A percentile compares a stretch with the other conserved stretches of the same genome.
These are phyloP conservation scores for Aspergillus incahuasiensis DNA, from an alignment of 495 filamentous ascomycete species.

Conservation along the genomic window DNA sequence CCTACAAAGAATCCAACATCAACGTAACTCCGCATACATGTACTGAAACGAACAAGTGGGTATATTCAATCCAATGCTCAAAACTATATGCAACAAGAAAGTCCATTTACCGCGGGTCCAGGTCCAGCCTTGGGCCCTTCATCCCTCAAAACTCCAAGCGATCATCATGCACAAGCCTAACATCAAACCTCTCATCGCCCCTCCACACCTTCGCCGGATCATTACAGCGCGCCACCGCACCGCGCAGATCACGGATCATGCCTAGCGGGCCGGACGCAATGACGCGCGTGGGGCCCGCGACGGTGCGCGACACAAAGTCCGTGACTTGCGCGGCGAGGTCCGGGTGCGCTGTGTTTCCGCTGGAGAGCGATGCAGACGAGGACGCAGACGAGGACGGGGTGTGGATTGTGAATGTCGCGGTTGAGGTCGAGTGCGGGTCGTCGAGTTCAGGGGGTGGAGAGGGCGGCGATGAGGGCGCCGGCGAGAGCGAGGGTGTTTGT, in stretches of 20 bases:
- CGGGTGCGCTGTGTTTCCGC: constrained; percentile 19
- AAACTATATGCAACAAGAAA: too few relatives aligned
- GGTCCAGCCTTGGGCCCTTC: neutral
- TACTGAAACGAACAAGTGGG: neutral
- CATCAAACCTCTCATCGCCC: constrained; percentile 52
- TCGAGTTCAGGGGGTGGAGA: neutral
- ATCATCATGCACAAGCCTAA: constrained; percentile 53
- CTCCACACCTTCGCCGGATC: constrained; percentile 46
- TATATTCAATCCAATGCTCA: too few relatives aligned
- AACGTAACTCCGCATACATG: too few relatives aligned
- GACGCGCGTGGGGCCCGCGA: constrained; percentile 46
- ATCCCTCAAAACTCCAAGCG: constrained; percentile 23
- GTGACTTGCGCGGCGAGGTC: constrained; percentile 20
- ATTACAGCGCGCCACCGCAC: constrained; percentile 50
- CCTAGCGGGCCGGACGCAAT: constrained; percentile 58
- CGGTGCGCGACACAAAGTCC: constrained; percentile 26
- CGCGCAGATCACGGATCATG: constrained; percentile 53
- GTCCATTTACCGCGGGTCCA: too few relatives aligned
- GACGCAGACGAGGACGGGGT: neutral
- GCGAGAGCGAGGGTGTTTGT: neutral
- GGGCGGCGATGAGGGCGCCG: too few relatives aligned
- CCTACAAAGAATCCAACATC: too few relatives aligned
- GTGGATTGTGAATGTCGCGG: constrained; percentile 4
- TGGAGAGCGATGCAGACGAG: neutral
- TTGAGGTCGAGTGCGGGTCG: neutral